A percentile compares a stretch with the other conserved stretches of the same genome.
phyloP scores from a whole-genome alignment of 495 filamentous ascomycete species.

The Astrothelium macrocarpum region DNA sequence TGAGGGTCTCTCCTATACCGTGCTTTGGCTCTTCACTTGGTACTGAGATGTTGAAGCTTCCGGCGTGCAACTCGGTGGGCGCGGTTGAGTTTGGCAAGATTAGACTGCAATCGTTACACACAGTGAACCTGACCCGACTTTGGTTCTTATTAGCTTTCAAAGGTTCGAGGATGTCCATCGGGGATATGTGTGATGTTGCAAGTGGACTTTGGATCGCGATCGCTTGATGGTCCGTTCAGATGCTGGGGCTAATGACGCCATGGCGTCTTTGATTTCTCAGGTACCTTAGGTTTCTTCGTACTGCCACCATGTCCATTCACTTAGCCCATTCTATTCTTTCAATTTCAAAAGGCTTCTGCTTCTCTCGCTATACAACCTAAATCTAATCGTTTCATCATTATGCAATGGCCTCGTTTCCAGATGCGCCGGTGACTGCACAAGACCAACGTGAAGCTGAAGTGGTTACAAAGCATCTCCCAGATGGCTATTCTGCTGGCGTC shows the following conservation, averaged over 20 bases:
- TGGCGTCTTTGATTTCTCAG: not conserved
- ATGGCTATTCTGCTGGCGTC: conserved; percentile 1
- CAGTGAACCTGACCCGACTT: no score
- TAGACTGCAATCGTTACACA: no score
- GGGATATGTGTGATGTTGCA: not conserved
- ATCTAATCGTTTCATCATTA: not conserved
- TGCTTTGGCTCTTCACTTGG: no score
- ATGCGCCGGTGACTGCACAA: not conserved
- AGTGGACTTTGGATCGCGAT: not conserved
- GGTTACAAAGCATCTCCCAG: not conserved
- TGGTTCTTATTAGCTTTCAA: not conserved
- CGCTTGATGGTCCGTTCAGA: not conserved
- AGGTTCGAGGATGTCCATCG: not conserved
- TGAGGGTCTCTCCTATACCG: no score
- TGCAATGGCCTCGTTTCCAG: conserved; percentile 1
- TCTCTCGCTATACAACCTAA: not conserved
- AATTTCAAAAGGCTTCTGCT: not conserved
- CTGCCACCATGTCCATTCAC: not conserved
- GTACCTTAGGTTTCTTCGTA: not conserved
- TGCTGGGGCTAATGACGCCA: not conserved
- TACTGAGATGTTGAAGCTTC: no score
- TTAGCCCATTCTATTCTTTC: not conserved
- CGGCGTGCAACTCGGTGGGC: no score
- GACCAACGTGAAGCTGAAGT: conserved; percentile 2
- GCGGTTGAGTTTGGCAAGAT: no score